Conservation (phyloP, 2,329 filamentous ascomycete species). For the Pseudocercospora ulei region DNA sequence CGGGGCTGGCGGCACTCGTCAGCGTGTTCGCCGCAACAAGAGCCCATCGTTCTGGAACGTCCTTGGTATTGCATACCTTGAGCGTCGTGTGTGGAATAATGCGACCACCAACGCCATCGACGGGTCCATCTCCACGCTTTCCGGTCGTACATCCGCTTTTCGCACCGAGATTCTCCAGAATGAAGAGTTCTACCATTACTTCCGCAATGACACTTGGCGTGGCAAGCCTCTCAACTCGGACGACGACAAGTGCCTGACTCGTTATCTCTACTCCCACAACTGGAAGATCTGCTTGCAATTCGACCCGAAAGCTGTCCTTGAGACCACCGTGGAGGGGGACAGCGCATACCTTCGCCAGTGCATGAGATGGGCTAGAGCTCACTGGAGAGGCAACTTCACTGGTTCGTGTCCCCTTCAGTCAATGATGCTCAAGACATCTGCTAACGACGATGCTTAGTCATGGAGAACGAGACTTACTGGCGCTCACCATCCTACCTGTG, state of each 20-base stretch:
- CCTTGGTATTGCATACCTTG: slow-evolving; percentile 50
- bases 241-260: slow-evolving; percentile 54
- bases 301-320: slow-evolving; percentile 41
- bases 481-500: slow-evolving; percentile 39
- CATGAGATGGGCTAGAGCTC: slow-evolving; percentile 50
- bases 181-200: slow-evolving; percentile 39
- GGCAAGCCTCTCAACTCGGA: slow-evolving; percentile 46
- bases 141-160: slow-evolving; percentile 47
- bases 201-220: slow-evolving; percentile 46
- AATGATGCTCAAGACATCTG: too few relatives aligned
- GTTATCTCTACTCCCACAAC: slow-evolving; percentile 44
- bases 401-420: too few relatives aligned
- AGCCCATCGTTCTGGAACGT: slow-evolving; percentile 42
- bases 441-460: too few relatives aligned
- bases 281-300: slow-evolving; percentile 50
- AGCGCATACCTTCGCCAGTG: slow-evolving; percentile 47
- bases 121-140: slow-evolving; percentile 51
- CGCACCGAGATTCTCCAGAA: slow-evolving; percentile 45
- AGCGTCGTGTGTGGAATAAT: slow-evolving; percentile 55
- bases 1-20: slow-evolving; percentile 50
- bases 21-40: slow-evolving; percentile 42
- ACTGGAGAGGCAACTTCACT: slow-evolving; percentile 49
- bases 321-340: slow-evolving; percentile 46
- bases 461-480: slow-evolving; percentile 36
- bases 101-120: slow-evolving; percentile 49